Evolutionary conservation across 805 yeast genomes (phyloP).

Genomic region (Sungouiozyma ichnusensis): DNA sequence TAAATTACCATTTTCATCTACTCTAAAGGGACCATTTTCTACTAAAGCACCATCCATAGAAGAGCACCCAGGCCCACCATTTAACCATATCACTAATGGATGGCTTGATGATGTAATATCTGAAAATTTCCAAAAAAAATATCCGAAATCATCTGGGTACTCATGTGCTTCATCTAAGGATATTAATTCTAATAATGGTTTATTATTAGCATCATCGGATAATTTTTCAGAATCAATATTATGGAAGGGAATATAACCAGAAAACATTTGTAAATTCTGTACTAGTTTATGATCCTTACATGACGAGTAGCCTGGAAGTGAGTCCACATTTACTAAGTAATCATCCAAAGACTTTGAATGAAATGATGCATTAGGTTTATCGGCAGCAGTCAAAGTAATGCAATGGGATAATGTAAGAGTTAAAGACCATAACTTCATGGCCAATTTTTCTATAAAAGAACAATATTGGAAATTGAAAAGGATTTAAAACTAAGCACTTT

Average conservation of each 20-base stretch:
- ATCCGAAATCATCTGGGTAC: conserved; percentile 13
- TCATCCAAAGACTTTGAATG: conserved; percentile 3
- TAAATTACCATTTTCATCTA: conserved; percentile 38
- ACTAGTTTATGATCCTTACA: conserved; percentile 9
- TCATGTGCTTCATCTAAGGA: conserved; percentile 16
- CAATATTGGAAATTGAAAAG: not conserved
- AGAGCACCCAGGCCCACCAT: conserved; percentile 98
- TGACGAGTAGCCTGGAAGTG: conserved; percentile 21
- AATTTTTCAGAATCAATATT: not conserved
- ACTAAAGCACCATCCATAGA: conserved; percentile 94
- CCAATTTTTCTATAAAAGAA: not conserved
- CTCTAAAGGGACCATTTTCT: conserved; percentile 84
- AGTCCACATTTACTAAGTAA: conserved; percentile 19
- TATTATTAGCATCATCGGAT: not conserved
- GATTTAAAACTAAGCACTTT: no score
- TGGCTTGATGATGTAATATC: conserved; percentile 7
- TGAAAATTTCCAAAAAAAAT: conserved; percentile 70
- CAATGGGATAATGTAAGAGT: not conserved
- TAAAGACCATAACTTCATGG: not conserved
- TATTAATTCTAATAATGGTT: not conserved
- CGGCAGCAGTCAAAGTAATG: not conserved
- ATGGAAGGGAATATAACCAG: conserved; percentile 47
- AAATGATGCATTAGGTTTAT: not conserved
- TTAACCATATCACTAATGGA: conserved; percentile 72
- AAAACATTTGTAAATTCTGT: conserved; percentile 34